These are phyloP conservation scores for Pleurotus eryngii DNA, from an alignment of 768 basidiomycete genomes.

Conservation along the genomic window DNA sequence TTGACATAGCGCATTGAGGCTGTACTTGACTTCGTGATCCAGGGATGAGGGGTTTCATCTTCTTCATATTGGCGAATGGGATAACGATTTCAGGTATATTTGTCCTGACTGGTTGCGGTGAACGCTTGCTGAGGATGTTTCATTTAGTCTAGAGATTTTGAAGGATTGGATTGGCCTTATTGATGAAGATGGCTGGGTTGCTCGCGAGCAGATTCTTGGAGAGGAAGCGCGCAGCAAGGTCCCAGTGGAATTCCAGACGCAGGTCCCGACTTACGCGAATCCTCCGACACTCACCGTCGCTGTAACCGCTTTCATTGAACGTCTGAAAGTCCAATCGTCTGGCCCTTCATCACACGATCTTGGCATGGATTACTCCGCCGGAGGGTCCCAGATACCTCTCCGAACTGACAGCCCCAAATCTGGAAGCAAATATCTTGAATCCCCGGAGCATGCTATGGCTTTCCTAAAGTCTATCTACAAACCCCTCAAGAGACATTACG, in stretches of 20 bases:
- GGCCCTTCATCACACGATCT: constrained; percentile 60
- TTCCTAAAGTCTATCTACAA: constrained; percentile 81
- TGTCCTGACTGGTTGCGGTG: background rate
- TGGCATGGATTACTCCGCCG: constrained; percentile 59
- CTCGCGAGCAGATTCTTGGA: constrained; percentile 92
- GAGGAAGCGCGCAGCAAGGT: constrained; percentile 97
- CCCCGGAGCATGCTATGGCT: constrained; percentile 56
- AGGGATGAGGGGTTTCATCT: constrained; percentile 99
- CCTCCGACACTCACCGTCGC: constrained; percentile 95
- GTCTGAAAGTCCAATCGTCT: constrained; percentile 45
- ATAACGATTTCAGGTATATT: constrained; percentile 75
- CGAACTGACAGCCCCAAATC: constrained; percentile 11
- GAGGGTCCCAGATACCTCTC: constrained; percentile 51
- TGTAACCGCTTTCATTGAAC: constrained; percentile 83
- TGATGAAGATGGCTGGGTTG: constrained; percentile 95
- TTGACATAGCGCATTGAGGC: background rate
- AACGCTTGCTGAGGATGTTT: background rate
- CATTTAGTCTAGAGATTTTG: constrained; percentile 76
- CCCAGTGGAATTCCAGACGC: constrained; percentile 85
- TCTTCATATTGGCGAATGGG: constrained; percentile 88
- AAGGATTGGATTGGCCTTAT: constrained; percentile 88
- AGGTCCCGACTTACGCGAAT: constrained; percentile 93
- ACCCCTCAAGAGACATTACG: constrained; percentile 86
- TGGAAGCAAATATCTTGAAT: constrained; percentile 47
- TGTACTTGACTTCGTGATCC: background rate